Conservation (phyloP, 140 eudicot genomes). For the Bidens hawaiensis region DNA sequence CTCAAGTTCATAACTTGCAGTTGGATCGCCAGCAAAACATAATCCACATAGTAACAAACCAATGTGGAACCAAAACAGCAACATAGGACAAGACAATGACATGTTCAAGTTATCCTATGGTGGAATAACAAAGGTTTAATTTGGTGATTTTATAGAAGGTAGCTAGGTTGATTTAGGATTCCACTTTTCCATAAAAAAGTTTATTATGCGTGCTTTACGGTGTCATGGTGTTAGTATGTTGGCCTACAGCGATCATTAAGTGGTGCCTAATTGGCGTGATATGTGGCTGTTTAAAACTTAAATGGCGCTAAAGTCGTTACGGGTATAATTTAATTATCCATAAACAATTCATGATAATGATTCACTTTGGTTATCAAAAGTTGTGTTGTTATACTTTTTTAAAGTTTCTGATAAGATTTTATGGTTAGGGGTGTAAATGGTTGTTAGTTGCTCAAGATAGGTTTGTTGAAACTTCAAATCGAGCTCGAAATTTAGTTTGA, state of each 20-base stretch:
- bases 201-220: slow-evolving; percentile 28
- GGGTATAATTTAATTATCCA: not conserved
- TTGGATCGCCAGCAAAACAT: slow-evolving; percentile 56
- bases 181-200: slow-evolving; percentile 4
- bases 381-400: not conserved
- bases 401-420: not conserved
- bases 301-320: slow-evolving; percentile 28
- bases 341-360: not conserved
- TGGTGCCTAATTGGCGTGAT: slow-evolving; percentile 25
- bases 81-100: slow-evolving; percentile 12
- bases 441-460: too few relatives aligned
- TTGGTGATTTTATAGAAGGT: slow-evolving; percentile 8
- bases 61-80: slow-evolving; percentile 27
- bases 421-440: too few relatives aligned
- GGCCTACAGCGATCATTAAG: slow-evolving; percentile 18
- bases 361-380: not conserved
- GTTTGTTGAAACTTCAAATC: too few relatives aligned
- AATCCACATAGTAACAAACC: slow-evolving; percentile 29
- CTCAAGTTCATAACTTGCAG: slow-evolving; percentile 38
- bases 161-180: not conserved
- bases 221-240: slow-evolving; percentile 27
- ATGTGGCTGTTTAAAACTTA: slow-evolving; percentile 22
- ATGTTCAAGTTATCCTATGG: slow-evolving; percentile 9
- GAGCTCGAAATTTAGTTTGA: too few relatives aligned
- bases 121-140: not conserved